A percentile compares a stretch with the other conserved stretches of the same genome.
Evolutionary conservation across 805 yeast species (phyloP).

Genomic region (Cyberlindnera petersonii): DNA sequence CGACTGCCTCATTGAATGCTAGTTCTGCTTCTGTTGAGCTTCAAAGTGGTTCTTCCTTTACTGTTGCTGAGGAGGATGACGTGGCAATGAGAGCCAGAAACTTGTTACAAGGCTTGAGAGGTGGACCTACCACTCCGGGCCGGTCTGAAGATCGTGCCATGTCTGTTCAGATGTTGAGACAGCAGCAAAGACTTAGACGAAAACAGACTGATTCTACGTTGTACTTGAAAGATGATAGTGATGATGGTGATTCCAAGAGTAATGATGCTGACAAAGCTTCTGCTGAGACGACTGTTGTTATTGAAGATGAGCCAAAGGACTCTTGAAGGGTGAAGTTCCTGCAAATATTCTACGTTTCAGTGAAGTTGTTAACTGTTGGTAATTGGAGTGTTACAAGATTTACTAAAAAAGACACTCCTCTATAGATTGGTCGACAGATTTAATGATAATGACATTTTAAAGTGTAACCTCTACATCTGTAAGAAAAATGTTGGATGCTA

Average conservation of each 20-base stretch:
- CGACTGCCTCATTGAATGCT: not conserved
- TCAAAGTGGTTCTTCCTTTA: conserved; percentile 12
- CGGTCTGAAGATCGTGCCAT: conserved; percentile 31
- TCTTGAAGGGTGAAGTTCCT: not conserved
- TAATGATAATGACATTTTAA: too few species aligned
- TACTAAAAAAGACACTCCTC: too few species aligned
- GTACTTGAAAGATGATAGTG: conserved; percentile 4
- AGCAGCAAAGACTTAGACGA: conserved; percentile 33
- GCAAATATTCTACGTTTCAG: too few species aligned
- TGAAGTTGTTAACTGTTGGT: too few species aligned
- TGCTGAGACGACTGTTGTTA: conserved; percentile 3
- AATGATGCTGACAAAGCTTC: conserved; percentile 1
- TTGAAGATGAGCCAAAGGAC: conserved; percentile 1
- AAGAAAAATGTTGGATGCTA: too few species aligned
- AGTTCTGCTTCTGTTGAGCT: conserved; percentile 1
- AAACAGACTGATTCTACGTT: conserved; percentile 14
- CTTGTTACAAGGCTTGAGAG: conserved; percentile 57
- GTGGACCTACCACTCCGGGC: conserved; percentile 19
- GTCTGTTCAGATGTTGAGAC: conserved; percentile 42
- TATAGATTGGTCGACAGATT: too few species aligned
- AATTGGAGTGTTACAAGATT: too few species aligned
- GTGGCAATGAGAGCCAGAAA: conserved; percentile 60
- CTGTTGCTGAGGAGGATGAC: conserved; percentile 33
- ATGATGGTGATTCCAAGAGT: not conserved
- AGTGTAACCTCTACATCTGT: too few species aligned